phyloP scores from a whole-genome alignment of 495 filamentous ascomycete genomes.

The Penicillium waksmanii region DNA sequence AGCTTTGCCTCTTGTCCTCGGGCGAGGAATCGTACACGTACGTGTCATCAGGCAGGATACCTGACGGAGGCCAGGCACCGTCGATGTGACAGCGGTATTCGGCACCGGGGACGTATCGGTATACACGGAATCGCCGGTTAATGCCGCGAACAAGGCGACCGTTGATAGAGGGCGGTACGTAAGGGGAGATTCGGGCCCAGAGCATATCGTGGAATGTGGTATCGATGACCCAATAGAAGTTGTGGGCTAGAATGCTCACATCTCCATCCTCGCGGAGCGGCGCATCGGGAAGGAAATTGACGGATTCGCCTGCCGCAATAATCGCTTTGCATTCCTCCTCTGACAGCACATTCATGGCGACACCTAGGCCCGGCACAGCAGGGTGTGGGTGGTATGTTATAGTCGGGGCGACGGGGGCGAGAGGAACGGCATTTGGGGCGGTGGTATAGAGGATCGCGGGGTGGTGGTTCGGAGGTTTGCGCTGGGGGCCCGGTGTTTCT shows the following conservation, averaged over 20 bases:
- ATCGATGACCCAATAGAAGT: slow-evolving; percentile 48
- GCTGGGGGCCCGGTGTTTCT: slow-evolving; percentile 36
- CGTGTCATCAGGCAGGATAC: slow-evolving; percentile 37
- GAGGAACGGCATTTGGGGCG: slow-evolving; percentile 34
- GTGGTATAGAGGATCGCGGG: slow-evolving; percentile 45
- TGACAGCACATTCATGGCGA: slow-evolving; percentile 40
- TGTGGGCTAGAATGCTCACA: slow-evolving; percentile 45
- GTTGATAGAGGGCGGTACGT: slow-evolving; percentile 36
- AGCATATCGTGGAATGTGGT: slow-evolving; percentile 44
- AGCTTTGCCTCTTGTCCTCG: slow-evolving; percentile 39
- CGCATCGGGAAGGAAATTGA: slow-evolving; percentile 41
- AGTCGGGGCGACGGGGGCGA: slow-evolving; percentile 27
- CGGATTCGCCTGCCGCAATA: slow-evolving; percentile 44
- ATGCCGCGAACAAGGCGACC: slow-evolving; percentile 38
- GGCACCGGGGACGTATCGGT: slow-evolving; percentile 44
- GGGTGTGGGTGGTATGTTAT: slow-evolving; percentile 44
- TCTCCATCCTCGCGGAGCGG: slow-evolving; percentile 44
- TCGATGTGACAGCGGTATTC: slow-evolving; percentile 47
- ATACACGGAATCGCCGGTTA: slow-evolving; percentile 46
- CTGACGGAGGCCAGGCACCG: slow-evolving; percentile 45
- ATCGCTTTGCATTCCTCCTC: slow-evolving; percentile 38
- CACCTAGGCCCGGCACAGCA: slow-evolving; percentile 41
- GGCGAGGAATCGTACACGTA: slow-evolving; percentile 46
- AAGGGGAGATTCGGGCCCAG: slow-evolving; percentile 37
- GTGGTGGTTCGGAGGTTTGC: slow-evolving; percentile 46